Conservation (phyloP, 23 red algal genomes). For the Agarophyton chilense region DNA sequence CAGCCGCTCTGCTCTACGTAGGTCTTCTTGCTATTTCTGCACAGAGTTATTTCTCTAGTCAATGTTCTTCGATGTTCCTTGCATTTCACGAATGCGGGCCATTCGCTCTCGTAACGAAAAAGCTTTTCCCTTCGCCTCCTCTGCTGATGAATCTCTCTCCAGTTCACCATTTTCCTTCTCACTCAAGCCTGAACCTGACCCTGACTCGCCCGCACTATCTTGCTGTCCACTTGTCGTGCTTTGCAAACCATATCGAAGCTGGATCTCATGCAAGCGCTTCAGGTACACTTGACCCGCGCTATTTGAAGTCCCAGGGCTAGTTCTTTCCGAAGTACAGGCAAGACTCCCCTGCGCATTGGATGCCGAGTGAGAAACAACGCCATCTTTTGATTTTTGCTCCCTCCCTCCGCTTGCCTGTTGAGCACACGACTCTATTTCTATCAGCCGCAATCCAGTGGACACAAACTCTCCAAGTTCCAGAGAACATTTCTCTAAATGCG, state of each 20-base stretch:
- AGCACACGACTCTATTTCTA: not conserved
- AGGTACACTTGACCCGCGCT: constrained; percentile 68
- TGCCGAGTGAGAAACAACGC: not conserved
- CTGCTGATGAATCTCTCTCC: constrained; percentile 32
- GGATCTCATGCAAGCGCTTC: constrained; percentile 67
- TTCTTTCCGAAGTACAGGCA: not conserved
- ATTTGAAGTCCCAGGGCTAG: constrained; percentile 8
- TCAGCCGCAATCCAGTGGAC: not conserved
- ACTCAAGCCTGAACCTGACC: not conserved
- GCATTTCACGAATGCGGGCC: constrained; percentile 64
- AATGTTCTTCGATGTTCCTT: constrained; percentile 40
- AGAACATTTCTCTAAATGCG: constrained; percentile 31
- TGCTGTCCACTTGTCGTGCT: not conserved
- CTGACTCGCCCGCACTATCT: not conserved
- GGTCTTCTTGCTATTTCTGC: not conserved
- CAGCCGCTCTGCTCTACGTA: not conserved
- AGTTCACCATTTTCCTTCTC: constrained; percentile 70
- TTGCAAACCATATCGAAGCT: constrained; percentile 63
- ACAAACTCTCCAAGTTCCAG: constrained; percentile 23
- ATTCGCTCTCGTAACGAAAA: constrained; percentile 68
- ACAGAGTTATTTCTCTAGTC: not conserved
- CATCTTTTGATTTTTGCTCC: not conserved
- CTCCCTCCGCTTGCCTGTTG: not conserved
- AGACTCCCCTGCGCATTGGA: not conserved
- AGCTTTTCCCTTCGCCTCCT: constrained; percentile 55